Percentiles rank a stretch among this genome's conserved stretches.
Conservation (phyloP, 2,329 filamentous ascomycete genomes). For the Colletotrichum chlorophyti region DNA sequence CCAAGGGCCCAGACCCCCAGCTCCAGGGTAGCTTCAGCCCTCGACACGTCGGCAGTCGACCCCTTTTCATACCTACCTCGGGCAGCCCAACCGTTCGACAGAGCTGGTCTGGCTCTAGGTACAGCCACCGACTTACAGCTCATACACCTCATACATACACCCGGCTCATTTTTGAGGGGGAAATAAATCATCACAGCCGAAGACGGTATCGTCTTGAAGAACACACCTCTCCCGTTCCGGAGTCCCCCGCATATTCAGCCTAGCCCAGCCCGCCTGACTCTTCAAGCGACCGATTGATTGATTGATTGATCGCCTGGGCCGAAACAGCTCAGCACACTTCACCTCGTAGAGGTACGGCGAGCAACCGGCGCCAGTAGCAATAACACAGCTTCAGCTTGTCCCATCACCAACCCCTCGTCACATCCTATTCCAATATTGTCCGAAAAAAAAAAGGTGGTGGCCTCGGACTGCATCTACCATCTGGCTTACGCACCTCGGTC, state of each 20-base stretch:
- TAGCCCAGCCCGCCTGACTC: background rate
- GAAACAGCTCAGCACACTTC: constrained; percentile 9
- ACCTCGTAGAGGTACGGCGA: too few relatives aligned
- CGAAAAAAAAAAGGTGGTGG: too few relatives aligned
- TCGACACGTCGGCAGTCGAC: background rate
- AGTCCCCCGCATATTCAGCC: constrained; percentile 13
- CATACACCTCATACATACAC: too few relatives aligned
- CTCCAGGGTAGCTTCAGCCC: background rate
- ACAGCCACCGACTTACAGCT: background rate
- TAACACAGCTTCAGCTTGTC: too few relatives aligned
- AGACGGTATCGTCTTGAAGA: constrained; percentile 14
- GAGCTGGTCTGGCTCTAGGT: background rate
- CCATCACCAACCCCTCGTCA: background rate
- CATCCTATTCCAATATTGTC: background rate
- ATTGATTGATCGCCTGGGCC: background rate
- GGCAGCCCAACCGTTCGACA: background rate
- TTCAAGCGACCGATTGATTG: background rate
- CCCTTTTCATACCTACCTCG: too few relatives aligned
- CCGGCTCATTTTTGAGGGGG: too few relatives aligned
- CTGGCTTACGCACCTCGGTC: constrained; percentile 18
- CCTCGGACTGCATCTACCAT: background rate
- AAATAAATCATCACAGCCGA: constrained; percentile 1
- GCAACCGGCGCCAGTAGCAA: constrained; percentile 4
- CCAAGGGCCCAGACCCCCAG: constrained; percentile 8
- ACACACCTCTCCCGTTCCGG: constrained; percentile 24